Evolutionary conservation across 78 protist species (phyloP), one percentile per base, ranked within the genome.

Genomic region (Dictyostelium purpureum): DNA sequence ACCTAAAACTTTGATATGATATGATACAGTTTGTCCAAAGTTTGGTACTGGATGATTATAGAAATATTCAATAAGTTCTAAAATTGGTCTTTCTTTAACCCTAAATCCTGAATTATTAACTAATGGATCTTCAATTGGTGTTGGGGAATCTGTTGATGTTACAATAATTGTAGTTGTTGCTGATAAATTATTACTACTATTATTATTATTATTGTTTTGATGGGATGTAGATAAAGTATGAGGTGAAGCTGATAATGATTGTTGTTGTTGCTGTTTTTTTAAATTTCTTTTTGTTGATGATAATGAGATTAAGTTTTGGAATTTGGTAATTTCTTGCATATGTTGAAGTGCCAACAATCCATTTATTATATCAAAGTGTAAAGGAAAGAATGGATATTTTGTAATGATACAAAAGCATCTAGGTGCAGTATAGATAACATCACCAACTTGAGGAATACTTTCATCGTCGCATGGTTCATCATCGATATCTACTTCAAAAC

Each of bases 321-420:
- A 85, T 45, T 28, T 35, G 5, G 70, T 57, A 6, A 85, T 63
- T 51, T 85, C 81, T 73, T 85, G 92, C 59, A 85, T 73, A 45
- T 85, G 92, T 45, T 61, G 80, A 21, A 73, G 63, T 47, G 77
- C 24, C 1, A 85, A 6, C 6, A 85, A 38, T 11, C 75, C 66
- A 38, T 65, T 73, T n/a, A 85, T 57, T n/a, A 85, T 73, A 31
- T 85, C 65, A 57, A 85, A 85, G 35, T 85, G 92, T 31, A 85
- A 7, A 18, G 81, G 74, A 61, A 85, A 85, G 82, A 85, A 73
- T 24, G 92, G 92, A 59, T 85, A 85, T 14, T 69, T 70, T 4
- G 92, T 31, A 14, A 85, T 63, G 1, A 85, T 73, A 45, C 63
- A 42, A 61, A 71, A 85, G 16, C 82, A 85, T 47, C 77, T 85